Evolutionary conservation across 495 filamentous ascomycete genomes (phyloP).

Genomic region (Annulohypoxylon bovei): DNA sequence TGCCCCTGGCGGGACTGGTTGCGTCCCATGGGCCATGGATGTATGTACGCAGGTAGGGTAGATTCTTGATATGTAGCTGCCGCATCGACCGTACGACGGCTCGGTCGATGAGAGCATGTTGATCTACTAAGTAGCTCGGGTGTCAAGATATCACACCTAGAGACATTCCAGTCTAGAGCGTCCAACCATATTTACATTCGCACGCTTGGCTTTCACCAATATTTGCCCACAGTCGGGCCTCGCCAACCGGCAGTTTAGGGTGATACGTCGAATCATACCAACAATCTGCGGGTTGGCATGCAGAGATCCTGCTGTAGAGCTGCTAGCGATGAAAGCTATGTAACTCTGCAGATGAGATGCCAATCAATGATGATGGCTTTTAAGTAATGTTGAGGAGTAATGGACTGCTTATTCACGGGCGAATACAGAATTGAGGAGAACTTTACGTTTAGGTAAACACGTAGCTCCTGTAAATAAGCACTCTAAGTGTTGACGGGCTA

Average conservation of each 20-base stretch:
- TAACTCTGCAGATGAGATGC: slow-evolving; percentile 20
- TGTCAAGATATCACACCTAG: slow-evolving; percentile 15
- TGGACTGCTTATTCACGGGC: slow-evolving; percentile 4
- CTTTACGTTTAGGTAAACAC: slow-evolving; percentile 2
- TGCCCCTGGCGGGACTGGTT: neutral
- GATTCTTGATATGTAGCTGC: neutral
- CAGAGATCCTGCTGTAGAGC: slow-evolving; percentile 29
- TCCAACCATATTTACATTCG: slow-evolving; percentile 15
- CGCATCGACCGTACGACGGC: slow-evolving; percentile 23
- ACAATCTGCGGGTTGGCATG: slow-evolving; percentile 28
- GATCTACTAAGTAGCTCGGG: neutral
- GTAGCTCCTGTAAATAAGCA: slow-evolving; percentile 23
- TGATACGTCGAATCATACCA: slow-evolving; percentile 36
- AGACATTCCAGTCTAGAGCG: slow-evolving; percentile 4
- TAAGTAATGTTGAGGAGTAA: slow-evolving; percentile 12
- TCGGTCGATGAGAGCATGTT: slow-evolving; percentile 17
- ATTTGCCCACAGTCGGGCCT: slow-evolving; percentile 30
- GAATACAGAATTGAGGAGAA: slow-evolving; percentile 10
- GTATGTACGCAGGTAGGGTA: neutral
- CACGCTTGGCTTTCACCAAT: slow-evolving; percentile 26
- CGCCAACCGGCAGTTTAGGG: slow-evolving; percentile 33
- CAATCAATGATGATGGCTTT: slow-evolving; percentile 17
- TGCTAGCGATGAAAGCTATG: slow-evolving; percentile 26
- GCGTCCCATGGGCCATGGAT: neutral
- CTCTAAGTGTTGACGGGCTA: neutral